A percentile compares a stretch with the other conserved stretches of the same genome.
Conservation (phyloP, 2,329 filamentous ascomycete genomes). For the Chaetomiaceae sp. region DNA sequence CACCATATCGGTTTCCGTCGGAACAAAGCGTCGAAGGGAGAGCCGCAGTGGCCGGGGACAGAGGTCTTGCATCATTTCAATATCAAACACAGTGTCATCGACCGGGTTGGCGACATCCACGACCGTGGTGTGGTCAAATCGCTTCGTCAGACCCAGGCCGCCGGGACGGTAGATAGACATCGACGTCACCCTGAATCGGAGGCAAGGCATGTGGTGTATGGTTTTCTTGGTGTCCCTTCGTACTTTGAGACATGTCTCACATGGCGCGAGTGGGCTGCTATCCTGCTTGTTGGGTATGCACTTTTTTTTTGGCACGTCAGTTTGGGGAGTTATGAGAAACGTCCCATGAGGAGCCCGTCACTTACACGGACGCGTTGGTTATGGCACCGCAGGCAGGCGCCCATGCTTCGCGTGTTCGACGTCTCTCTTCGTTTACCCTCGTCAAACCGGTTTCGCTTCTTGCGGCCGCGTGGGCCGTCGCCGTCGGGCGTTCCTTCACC, state of each 20-base stretch:
- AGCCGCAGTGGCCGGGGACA: constrained; percentile 35
- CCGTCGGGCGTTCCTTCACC: not conserved
- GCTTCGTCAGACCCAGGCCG: constrained; percentile 40
- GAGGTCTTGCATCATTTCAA: constrained; percentile 38
- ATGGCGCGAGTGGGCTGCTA: constrained; percentile 29
- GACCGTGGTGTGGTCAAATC: constrained; percentile 39
- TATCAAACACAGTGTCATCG: constrained; percentile 36
- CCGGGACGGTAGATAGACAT: constrained; percentile 39
- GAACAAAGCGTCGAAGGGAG: constrained; percentile 39
- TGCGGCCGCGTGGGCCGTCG: not conserved
- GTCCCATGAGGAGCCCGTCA: not conserved
- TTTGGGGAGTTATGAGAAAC: not conserved
- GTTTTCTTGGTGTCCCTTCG: constrained; percentile 41
- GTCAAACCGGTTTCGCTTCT: constrained; percentile 23
- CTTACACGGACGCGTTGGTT: constrained; percentile 42
- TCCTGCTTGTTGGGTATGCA: constrained; percentile 33
- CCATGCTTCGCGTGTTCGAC: constrained; percentile 32
- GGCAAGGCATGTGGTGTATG: constrained; percentile 42
- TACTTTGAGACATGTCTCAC: constrained; percentile 38
- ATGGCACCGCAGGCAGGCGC: constrained; percentile 42
- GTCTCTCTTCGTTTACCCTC: constrained; percentile 29
- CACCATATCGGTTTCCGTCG: constrained; percentile 35
- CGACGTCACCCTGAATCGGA: constrained; percentile 40
- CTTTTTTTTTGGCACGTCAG: constrained; percentile 30
- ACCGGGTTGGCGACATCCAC: constrained; percentile 34